A percentile compares a stretch with the other conserved stretches of the same genome.
Evolutionary conservation across 371 early-diverging fungal genomes (phyloP).

Genomic region (Rhizopus stolonifer): DNA sequence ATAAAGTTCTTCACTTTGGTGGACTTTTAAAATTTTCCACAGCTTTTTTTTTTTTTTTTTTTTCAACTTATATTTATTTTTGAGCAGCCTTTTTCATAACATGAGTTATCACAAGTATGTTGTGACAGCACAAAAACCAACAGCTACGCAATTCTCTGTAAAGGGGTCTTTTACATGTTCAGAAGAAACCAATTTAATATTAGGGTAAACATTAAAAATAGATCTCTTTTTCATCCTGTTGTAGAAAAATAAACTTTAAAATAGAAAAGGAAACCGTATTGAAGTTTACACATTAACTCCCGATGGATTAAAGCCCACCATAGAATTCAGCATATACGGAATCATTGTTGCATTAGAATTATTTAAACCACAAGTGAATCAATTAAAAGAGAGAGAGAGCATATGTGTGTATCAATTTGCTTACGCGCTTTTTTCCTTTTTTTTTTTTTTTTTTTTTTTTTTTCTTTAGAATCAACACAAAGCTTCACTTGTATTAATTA

Average conservation of each 20-base stretch:
- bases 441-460: neutral
- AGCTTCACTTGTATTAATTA: constrained; percentile 62
- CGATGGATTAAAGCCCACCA: constrained; percentile 61
- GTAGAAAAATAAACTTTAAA: neutral
- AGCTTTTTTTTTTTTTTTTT: neutral
- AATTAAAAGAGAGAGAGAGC: neutral
- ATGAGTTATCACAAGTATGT: constrained; percentile 54
- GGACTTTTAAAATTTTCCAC: neutral
- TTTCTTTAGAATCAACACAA: constrained; percentile 38
- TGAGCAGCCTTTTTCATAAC: too few species aligned
- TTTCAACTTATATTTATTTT: neutral
- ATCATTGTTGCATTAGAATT: constrained; percentile 62
- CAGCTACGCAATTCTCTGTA: constrained; percentile 54
- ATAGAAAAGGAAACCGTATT: constrained; percentile 72
- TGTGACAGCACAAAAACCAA: constrained; percentile 55
- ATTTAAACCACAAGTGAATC: constrained; percentile 56
- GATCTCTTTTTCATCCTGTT: neutral
- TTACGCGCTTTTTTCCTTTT: too few species aligned
- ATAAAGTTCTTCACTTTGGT: neutral
- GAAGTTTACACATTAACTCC: constrained; percentile 66
- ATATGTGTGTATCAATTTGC: neutral
- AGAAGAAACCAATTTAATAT: constrained; percentile 63
- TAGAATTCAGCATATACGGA: constrained; percentile 73
- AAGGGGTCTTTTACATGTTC: constrained; percentile 68
- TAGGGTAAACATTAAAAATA: constrained; percentile 53